Conservation (phyloP, 164 flowering plant genomes). For the Annona cherimola region DNA sequence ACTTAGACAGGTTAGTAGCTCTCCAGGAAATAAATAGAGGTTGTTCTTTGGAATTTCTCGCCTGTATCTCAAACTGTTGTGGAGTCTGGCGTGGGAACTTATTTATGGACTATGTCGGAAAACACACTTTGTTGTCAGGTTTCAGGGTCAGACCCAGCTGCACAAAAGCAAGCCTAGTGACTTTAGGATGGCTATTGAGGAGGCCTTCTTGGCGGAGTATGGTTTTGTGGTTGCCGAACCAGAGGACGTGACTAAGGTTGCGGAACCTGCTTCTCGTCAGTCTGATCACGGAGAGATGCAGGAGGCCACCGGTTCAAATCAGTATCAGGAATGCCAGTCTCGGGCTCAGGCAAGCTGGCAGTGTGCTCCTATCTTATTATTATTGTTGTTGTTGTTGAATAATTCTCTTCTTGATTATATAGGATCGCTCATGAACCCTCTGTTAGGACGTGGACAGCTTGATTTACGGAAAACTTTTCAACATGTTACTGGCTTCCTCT, state of each 20-base stretch:
- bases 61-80: no score
- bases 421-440: no score
- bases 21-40: not conserved
- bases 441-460: no score
- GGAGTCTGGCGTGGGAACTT: no score
- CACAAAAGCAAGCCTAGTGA: conserved; percentile 49
- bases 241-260: conserved; percentile 39
- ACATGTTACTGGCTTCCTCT: no score
- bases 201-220: conserved; percentile 79
- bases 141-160: conserved; percentile 68
- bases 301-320: conserved; percentile 64
- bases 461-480: no score
- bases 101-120: no score
- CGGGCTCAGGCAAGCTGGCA: conserved; percentile 46
- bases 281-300: conserved; percentile 35
- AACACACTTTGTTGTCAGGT: conserved; percentile 36
- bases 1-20: conserved; percentile 63
- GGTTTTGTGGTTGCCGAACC: conserved; percentile 33
- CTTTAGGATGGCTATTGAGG: conserved; percentile 77
- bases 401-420: no score
- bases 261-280: conserved; percentile 26
- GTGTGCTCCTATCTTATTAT: not conserved
- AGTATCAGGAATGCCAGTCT: conserved; percentile 39
- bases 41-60: not conserved
- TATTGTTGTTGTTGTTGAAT: no score